Percentiles rank a stretch among this genome's conserved stretches.
Conservation (phyloP, 1,139 yeast species). For the Candida mesenterica region DNA sequence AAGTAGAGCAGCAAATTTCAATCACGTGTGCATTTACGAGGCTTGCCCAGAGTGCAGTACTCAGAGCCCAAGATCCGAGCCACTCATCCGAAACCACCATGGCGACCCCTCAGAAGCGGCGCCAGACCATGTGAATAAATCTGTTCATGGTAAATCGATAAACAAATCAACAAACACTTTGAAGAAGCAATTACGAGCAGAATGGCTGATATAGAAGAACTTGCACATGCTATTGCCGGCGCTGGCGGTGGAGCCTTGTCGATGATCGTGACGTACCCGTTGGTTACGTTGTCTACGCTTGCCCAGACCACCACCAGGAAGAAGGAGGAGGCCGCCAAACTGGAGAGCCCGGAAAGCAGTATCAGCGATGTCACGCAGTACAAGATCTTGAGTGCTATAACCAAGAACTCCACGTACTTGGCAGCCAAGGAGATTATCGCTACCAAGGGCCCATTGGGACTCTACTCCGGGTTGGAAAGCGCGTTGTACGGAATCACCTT, state of each 20-base stretch:
- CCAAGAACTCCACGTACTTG: constrained; percentile 25
- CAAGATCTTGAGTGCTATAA: constrained; percentile 21
- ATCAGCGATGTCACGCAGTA: constrained; percentile 16
- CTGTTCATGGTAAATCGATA: not conserved
- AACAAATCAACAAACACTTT: not conserved
- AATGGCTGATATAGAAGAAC: constrained; percentile 46
- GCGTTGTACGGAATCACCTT: constrained; percentile 84
- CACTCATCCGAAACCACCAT: too few relatives aligned
- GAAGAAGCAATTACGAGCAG: too few relatives aligned
- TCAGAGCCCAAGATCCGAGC: too few relatives aligned
- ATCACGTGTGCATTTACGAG: too few relatives aligned
- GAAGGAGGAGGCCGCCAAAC: constrained; percentile 28
- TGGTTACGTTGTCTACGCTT: constrained; percentile 77
- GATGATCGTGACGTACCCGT: constrained; percentile 81
- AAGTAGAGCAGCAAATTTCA: too few relatives aligned
- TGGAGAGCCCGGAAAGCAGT: constrained; percentile 12
- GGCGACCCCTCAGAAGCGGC: too few relatives aligned
- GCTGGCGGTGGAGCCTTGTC: constrained; percentile 92
- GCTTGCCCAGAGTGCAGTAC: too few relatives aligned
- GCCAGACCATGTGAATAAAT: not conserved
- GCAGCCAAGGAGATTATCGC: constrained; percentile 49
- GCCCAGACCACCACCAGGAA: constrained; percentile 67
- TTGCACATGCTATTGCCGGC: constrained; percentile 88
- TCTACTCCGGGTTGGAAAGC: constrained; percentile 83
- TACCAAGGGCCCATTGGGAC: constrained; percentile 67